phyloP scores from a whole-genome alignment of 192 early-diverging fungal species.

The Entomortierella lignicola region DNA sequence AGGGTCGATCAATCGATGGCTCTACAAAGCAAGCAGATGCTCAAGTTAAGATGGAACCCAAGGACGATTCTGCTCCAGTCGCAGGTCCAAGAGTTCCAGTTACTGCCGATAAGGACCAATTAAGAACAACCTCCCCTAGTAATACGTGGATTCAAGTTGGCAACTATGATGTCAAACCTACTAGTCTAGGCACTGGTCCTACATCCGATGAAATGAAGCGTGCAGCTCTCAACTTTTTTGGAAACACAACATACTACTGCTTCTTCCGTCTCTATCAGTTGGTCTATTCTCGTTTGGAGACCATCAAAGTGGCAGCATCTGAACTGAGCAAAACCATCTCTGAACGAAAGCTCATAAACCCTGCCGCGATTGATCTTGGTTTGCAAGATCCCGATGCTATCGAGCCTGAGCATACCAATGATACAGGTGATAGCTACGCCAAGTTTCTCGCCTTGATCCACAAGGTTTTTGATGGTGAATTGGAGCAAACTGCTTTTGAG shows the following conservation, averaged over 20 bases:
- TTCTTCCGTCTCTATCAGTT: constrained; percentile 92
- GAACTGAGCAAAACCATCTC: constrained; percentile 67
- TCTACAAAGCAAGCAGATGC: constrained; percentile 34
- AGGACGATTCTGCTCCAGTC: constrained; percentile 41
- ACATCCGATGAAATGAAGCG: constrained; percentile 41
- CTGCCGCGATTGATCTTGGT: constrained; percentile 67
- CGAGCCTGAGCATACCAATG: constrained; percentile 64
- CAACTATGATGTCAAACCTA: constrained; percentile 54
- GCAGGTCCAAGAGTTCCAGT: constrained; percentile 50
- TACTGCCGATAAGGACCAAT: constrained; percentile 41
- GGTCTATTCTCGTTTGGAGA: constrained; percentile 83
- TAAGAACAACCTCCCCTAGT: constrained; percentile 28
- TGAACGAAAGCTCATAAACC: constrained; percentile 66
- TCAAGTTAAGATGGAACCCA: constrained; percentile 37
- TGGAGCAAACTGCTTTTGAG: constrained; percentile 87
- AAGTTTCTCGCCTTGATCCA: constrained; percentile 80
- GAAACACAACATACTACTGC: constrained; percentile 86
- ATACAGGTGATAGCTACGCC: constrained; percentile 79
- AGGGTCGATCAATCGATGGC: background rate
- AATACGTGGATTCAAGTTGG: constrained; percentile 54
- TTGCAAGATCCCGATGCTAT: constrained; percentile 63
- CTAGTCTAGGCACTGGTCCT: constrained; percentile 46
- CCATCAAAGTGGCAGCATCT: constrained; percentile 80
- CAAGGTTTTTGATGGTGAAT: constrained; percentile 82
- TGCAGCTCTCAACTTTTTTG: constrained; percentile 77